These are phyloP conservation scores for Epichloe uncinata DNA, from an alignment of 2,329 filamentous ascomycete genomes.

Conservation along the genomic window DNA sequence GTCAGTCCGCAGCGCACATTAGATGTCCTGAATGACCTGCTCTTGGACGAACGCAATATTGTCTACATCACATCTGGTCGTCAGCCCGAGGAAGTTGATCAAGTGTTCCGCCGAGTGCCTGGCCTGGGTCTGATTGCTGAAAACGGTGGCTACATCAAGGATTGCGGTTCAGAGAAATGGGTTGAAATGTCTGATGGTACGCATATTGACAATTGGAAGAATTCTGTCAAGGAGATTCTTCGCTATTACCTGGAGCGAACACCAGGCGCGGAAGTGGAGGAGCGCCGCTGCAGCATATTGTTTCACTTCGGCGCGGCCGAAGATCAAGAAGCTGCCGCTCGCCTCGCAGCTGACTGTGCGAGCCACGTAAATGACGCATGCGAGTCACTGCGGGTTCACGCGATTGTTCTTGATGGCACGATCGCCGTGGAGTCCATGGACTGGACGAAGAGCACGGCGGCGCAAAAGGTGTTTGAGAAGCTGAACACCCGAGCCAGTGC, in stretches of 20 bases:
- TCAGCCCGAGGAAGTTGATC: constrained; percentile 75
- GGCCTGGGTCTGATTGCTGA: constrained; percentile 84
- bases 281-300: constrained; percentile 80
- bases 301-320: constrained; percentile 82
- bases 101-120: constrained; percentile 70
- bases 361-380: constrained; percentile 94
- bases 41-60: constrained; percentile 66
- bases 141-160: constrained; percentile 82
- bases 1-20: constrained; percentile 74
- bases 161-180: constrained; percentile 58
- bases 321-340: constrained; percentile 59
- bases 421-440: constrained; percentile 75
- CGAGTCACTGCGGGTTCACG: constrained; percentile 69
- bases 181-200: constrained; percentile 60
- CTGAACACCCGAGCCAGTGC: constrained; percentile 28
- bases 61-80: constrained; percentile 92
- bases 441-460: constrained; percentile 79
- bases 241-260: constrained; percentile 84
- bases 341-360: constrained; percentile 78
- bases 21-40: constrained; percentile 67
- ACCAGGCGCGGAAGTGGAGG: constrained; percentile 76
- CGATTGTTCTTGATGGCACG: constrained; percentile 65
- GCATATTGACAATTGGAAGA: constrained; percentile 66
- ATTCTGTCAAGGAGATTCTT: constrained; percentile 68
- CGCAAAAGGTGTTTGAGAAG: constrained; percentile 56